Conservation (phyloP, 805 yeast species). For the Cyberlindnera samutprakarnensis region DNA sequence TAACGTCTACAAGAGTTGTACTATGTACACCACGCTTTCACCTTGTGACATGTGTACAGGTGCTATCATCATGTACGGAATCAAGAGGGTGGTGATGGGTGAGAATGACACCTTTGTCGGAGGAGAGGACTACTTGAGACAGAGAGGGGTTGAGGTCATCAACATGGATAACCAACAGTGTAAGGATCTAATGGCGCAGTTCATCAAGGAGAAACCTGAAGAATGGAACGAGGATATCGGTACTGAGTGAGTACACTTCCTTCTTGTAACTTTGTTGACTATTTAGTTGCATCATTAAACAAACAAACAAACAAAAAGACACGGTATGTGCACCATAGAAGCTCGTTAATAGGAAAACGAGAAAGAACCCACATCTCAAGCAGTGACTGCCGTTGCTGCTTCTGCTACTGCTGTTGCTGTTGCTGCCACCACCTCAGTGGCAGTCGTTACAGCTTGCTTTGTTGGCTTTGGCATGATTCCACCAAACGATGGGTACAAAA, state of each 20-base stretch:
- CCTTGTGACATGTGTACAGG: slow-evolving; percentile 97
- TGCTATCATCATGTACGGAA: slow-evolving; percentile 82
- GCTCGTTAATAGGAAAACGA: no score
- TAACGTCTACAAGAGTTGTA: slow-evolving; percentile 69
- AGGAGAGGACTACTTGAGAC: slow-evolving; percentile 65
- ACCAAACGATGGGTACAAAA: slow-evolving; percentile 24
- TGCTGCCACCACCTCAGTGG: slow-evolving; percentile 16
- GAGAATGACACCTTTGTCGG: slow-evolving; percentile 81
- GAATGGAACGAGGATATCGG: slow-evolving; percentile 85
- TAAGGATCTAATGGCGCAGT: slow-evolving; percentile 64
- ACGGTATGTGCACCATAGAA: no score
- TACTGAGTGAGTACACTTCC: slow-evolving; percentile 21
- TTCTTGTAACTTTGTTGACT: no score
- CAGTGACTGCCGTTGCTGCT: slow-evolving; percentile 7
- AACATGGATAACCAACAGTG: slow-evolving; percentile 54
- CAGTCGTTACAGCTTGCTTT: slow-evolving; percentile 7
- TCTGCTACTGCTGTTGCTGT: slow-evolving; percentile 12
- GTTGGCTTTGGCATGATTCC: slow-evolving; percentile 21
- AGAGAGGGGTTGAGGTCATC: slow-evolving; percentile 67
- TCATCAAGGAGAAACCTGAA: slow-evolving; percentile 69
- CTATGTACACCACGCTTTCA: slow-evolving; percentile 82
- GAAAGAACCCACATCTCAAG: no score
- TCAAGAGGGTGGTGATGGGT: slow-evolving; percentile 81
- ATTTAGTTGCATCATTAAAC: no score
- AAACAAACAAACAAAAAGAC: no score